Base-by-base conservation (phyloP, 192 early-diverging fungal species). In the Linnemannia zychae region DNA sequence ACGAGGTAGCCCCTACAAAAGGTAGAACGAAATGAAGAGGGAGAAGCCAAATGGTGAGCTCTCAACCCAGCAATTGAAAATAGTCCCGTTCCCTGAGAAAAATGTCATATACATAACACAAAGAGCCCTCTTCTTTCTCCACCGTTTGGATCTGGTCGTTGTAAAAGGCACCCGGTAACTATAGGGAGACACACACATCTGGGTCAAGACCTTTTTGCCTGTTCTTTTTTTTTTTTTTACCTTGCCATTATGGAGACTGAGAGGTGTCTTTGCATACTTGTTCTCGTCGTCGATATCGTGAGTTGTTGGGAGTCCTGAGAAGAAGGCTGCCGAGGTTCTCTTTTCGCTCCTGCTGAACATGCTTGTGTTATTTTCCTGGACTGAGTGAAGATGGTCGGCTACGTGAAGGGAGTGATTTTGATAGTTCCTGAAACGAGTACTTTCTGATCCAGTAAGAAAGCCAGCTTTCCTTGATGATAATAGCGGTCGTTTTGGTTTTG, bases 241-340 rank as follows among this genome's bases (percentile, higher is more conserved):
- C 72, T 79, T 84, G 67, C 36, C 57, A 7, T 53, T 70, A 13
- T 79, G 69, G 52, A 66, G 33, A 11, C 71, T 33, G 17, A 78
- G 11, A 20, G 82, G 82, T 4, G 57, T 18, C 68, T 84, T 84
- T 49, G 76, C 53, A 44, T 84, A 84, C 68, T 84, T 84, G 72
- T 84, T 78, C 31, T 84, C 82, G 37, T 84, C 82, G 15, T 63
- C 57, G 12, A 63, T 31, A 6, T 31, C 57, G 37, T 84, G 72
- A 37, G 78, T 67, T 12, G 78, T 67, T 5, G 82, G 82, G 46
- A 84, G 68, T 50, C 63, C 76, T 1, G 77, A 78, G 28, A 63
- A n/a, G 28, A 28, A 63, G 1, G 57, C 57, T 28, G 57, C 57
- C 0, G 57, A 63, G 11, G 13, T 13, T n/a, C 67, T 28, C 31